Base-by-base conservation (phyloP, 495 filamentous ascomycete genomes). In the Podospora sp. region DNA sequence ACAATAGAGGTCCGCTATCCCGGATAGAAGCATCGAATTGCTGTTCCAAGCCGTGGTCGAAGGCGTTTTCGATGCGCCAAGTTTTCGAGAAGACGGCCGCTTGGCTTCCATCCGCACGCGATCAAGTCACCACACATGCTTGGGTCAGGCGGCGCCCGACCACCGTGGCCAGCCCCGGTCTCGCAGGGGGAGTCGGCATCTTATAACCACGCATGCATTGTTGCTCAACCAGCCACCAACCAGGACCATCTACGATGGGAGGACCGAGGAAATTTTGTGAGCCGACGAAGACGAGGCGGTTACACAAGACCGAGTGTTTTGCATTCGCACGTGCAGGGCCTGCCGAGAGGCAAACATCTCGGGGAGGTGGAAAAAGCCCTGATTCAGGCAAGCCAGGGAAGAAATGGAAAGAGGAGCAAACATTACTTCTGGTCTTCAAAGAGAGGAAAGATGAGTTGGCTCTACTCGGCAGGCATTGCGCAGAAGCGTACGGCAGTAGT, bases 31-130 rank as follows among this genome's bases (percentile, higher is more conserved):
- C 71, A 71, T 67, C 33, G 53, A 56, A 62, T n/a, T 60, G 9
- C 66, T 71, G 69, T 61, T 53, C 50, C 50, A 21, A 63, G 56
- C 65, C 65, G 65, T 51, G 11, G 14, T 27, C 51, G 52, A 33
- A 16, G 58, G 46, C 66, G 9, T 66, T 49, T 50, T 26, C 9
- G 25, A 25, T 56, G 63, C 61, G 40, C 60, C 53, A 49, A 53
- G 61, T 69, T 73, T n/a, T 72, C 72, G 69, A 73, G 69, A 73
- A 73, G 55, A 65, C 49, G 57, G 58, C 40, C 40, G 52, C 29
- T 29, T 67, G 50, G 62, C 69, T 64, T 67, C 67, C 62, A 68
- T 66, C 55, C 60, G 65, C 8, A 8, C 57, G 58, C 33, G 62
- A 59, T 61, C 36, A 51, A 3, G 29, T 3, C 29, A 33, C 29